A percentile compares a stretch with the other conserved stretches of the same genome.
Evolutionary conservation across 108 stramenopile genomes (phyloP).

Genomic region (Seminavis robusta): DNA sequence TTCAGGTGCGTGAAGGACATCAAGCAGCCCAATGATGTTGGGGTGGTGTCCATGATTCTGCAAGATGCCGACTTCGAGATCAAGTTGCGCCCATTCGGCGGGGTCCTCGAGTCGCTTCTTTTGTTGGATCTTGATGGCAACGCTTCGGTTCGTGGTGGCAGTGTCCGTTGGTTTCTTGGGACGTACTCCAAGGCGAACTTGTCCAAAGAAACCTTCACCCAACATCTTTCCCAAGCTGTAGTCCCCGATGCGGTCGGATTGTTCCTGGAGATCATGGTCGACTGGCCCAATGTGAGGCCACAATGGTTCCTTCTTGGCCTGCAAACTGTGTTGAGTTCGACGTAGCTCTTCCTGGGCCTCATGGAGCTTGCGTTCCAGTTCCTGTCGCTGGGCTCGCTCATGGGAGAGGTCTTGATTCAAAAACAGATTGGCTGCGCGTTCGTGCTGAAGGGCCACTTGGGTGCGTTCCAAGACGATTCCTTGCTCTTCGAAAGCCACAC

Average conservation of each 20-base stretch:
- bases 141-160: slow-evolving; percentile 17
- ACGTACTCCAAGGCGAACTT: slow-evolving; percentile 30
- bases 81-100: slow-evolving; percentile 88
- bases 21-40: slow-evolving; percentile 78
- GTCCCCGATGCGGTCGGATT: slow-evolving; percentile 26
- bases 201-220: slow-evolving; percentile 49
- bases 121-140: slow-evolving; percentile 81
- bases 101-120: slow-evolving; percentile 83
- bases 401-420: too few species aligned
- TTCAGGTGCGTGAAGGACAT: slow-evolving; percentile 80
- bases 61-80: slow-evolving; percentile 83
- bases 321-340: too few species aligned
- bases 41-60: slow-evolving; percentile 80
- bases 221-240: slow-evolving; percentile 42
- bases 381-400: too few species aligned
- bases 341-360: too few species aligned
- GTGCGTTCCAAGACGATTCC: too few species aligned
- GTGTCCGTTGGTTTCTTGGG: slow-evolving; percentile 21
- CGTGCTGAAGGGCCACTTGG: too few species aligned
- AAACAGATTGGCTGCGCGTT: too few species aligned
- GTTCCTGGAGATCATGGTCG: slow-evolving; percentile 10
- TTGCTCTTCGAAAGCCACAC: too few species aligned
- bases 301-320: too few species aligned
- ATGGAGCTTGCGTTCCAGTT: too few species aligned
- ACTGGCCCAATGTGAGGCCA: slow-evolving; percentile 21